Conservation (phyloP, 2,329 filamentous ascomycete species). For the Cercospora janseana region DNA sequence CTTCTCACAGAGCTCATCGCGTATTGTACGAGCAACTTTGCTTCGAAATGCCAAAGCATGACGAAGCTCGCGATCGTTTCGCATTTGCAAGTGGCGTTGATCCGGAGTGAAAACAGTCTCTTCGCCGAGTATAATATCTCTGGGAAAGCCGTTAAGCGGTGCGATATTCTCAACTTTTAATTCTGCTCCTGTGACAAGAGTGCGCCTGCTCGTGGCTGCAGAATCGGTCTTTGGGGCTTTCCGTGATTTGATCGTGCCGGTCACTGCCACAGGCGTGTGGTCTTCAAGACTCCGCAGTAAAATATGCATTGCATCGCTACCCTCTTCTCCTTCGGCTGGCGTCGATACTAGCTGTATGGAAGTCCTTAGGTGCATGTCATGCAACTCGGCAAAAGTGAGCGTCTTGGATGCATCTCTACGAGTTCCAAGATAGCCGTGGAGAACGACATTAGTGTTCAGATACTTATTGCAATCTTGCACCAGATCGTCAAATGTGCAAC, state of each 20-base stretch:
- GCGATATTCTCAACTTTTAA: conserved; percentile 62
- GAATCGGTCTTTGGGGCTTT: conserved; percentile 36
- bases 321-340: conserved; percentile 29
- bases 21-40: conserved; percentile 55
- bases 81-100: conserved; percentile 78
- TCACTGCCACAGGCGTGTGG: conserved; percentile 56
- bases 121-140: conserved; percentile 71
- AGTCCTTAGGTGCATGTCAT: conserved; percentile 44
- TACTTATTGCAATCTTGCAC: conserved; percentile 27
- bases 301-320: conserved; percentile 30
- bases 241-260: conserved; percentile 50
- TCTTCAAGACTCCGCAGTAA: conserved; percentile 28
- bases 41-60: conserved; percentile 70
- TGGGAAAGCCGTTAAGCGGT: conserved; percentile 70
- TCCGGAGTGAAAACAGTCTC: conserved; percentile 72
- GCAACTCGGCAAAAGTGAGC: conserved; percentile 67
- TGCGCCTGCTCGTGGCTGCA: background rate
- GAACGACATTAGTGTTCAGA: conserved; percentile 46
- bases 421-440: conserved; percentile 71
- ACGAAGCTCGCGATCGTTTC: conserved; percentile 67
- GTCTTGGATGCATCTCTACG: conserved; percentile 66
- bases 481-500: conserved; percentile 39
- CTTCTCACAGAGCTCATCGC: conserved; percentile 52
- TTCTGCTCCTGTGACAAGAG: conserved; percentile 22
- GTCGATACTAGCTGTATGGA: conserved; percentile 39